Conservation (phyloP, 164 flowering plant species). For the Houttuynia cordata region DNA sequence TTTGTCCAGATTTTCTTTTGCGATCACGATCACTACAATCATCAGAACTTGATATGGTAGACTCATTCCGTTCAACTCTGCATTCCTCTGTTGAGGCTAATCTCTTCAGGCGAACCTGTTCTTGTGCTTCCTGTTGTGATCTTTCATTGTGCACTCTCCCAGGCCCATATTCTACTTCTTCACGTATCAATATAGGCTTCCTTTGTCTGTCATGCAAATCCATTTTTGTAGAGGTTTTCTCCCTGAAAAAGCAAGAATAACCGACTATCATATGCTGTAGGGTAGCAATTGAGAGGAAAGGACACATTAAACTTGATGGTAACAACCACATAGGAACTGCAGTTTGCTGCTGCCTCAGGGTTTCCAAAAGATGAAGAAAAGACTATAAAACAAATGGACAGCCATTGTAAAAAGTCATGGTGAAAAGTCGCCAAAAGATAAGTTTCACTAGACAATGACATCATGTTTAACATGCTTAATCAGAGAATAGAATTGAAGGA, state of each 20-base stretch:
- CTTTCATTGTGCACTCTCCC: conserved; percentile 13
- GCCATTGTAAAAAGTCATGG: too few species aligned
- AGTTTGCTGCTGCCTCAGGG: too few species aligned
- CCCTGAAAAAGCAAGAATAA: conserved; percentile 25
- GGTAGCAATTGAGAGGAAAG: not conserved
- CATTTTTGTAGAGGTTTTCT: conserved; percentile 17
- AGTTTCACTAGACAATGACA: too few species aligned
- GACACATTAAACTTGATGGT: too few species aligned
- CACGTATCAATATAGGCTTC: conserved; percentile 12
- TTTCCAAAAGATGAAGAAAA: too few species aligned
- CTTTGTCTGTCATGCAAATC: conserved; percentile 17
- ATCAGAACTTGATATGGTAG: conserved; percentile 12
- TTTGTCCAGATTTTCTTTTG: conserved; percentile 11
- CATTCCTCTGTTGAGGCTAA: conserved; percentile 16
- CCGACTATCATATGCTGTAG: not conserved
- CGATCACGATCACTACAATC: conserved; percentile 13
- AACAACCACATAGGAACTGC: too few species aligned
- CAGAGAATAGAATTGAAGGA: too few species aligned
- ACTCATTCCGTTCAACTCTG: conserved; percentile 22
- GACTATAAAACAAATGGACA: too few species aligned
- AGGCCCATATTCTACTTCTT: conserved; percentile 17
- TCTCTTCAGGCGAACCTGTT: conserved; percentile 2
- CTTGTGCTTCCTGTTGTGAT: conserved; percentile 1
- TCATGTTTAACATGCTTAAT: too few species aligned
- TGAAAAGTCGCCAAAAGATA: too few species aligned